Conservation (phyloP, 208 protist genomes). For the Wallacemonas sp. region DNA sequence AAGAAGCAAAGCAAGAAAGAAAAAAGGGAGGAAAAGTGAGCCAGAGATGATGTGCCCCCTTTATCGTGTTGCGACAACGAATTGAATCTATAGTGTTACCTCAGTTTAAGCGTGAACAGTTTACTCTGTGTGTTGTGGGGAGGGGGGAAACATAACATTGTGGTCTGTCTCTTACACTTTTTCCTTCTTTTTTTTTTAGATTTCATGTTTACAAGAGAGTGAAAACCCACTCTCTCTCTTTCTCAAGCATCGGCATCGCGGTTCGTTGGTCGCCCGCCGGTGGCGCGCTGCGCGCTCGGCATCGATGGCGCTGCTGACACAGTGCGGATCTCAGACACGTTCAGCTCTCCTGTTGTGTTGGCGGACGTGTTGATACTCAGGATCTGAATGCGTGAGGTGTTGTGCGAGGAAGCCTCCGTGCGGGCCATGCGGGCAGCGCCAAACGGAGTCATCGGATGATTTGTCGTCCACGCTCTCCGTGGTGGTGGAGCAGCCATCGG, state of each 20-base stretch:
- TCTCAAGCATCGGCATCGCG: background rate
- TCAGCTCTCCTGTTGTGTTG: background rate
- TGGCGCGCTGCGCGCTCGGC: background rate
- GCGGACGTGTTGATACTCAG: constrained; percentile 8
- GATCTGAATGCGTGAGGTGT: background rate
- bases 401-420: background rate
- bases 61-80: no score
- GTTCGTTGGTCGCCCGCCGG: no score
- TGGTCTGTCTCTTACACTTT: no score
- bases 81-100: no score
- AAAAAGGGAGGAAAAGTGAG: no score
- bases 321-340: background rate
- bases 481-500: background rate
- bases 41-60: no score
- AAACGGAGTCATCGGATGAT: background rate
- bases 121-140: no score
- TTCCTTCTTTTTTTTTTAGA: no score
- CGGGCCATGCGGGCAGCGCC: background rate
- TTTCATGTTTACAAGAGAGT: no score
- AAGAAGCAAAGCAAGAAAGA: no score
- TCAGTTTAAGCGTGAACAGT: no score
- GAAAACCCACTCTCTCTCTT: background rate
- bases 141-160: no score
- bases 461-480: background rate
- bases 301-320: background rate